Evolutionary conservation across 371 early-diverging fungal genomes (phyloP), one percentile per base, ranked within the genome.

Genomic region (Mortierella sp.): DNA sequence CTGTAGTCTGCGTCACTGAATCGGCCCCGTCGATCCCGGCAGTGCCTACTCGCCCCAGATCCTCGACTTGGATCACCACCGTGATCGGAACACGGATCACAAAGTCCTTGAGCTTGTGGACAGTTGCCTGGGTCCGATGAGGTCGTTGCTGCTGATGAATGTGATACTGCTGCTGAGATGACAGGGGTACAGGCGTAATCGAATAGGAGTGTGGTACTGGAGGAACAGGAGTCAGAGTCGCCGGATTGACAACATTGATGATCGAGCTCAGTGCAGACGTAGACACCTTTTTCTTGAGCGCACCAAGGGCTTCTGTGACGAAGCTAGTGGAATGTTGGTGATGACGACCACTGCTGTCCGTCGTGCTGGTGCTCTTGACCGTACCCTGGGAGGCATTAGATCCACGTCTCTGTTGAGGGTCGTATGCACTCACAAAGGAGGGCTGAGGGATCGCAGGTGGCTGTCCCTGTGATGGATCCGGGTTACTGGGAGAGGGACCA

Each of bases 21-120:
- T 61, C 72, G 2, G n/a, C 52, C 22, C 44, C 24, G 26, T 68
- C 76, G n/a, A 47, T 48, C 29, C 19, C 50, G n/a, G 39, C 50
- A 0, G 63, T 63, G 6, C 77, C 76, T 3, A 70, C 50, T 14
- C 55, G 37, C 1, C 48, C 8, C n/a, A 48, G 29, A 31, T 79
- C 79, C 26, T 79, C 74, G 10, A 79, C 73, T 29, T 77, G 82
- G 13, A 78, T 78, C 53, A 77, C 71, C 1, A 82, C 73, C 16
- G 74, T 82, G n/a, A 82, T 77, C 2, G 83, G 83, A 0, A 82
- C 83, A 14, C 78, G 67, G 44, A 82, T 82, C 22, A 82, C 83
- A 48, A 82, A 82, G 39, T 82, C 83, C 45, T 82, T 82, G 22
- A 82, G 39, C 67, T 75, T 82, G 1, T 77, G 83, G 0, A 82